phyloP scores from a whole-genome alignment of 2,329 filamentous ascomycete species.

The Iodosphaeria phyllophila region DNA sequence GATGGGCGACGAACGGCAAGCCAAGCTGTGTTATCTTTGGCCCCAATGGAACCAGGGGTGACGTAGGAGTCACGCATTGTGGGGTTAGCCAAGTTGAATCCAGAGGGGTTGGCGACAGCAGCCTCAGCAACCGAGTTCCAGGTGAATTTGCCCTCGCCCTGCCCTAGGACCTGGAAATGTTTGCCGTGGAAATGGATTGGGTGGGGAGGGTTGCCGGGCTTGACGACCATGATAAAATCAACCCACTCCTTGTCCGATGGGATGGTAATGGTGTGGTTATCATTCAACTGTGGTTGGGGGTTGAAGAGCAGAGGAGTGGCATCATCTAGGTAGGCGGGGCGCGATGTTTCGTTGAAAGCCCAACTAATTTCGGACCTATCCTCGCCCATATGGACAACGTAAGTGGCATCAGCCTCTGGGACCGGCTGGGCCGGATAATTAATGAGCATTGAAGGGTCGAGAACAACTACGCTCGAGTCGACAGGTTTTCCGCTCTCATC shows the following conservation, averaged over 20 bases:
- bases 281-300: slow-evolving; percentile 14
- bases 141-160: slow-evolving; percentile 27
- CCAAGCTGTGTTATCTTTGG: slow-evolving; percentile 19
- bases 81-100: slow-evolving; percentile 38
- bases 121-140: slow-evolving; percentile 36
- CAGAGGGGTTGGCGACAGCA: slow-evolving; percentile 20
- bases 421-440: slow-evolving; percentile 28
- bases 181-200: slow-evolving; percentile 47
- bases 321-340: slow-evolving; percentile 17
- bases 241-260: slow-evolving; percentile 27
- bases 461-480: slow-evolving; percentile 20
- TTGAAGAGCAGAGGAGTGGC: slow-evolving; percentile 26
- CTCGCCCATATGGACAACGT: slow-evolving; percentile 16
- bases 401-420: slow-evolving; percentile 23
- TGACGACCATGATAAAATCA: slow-evolving; percentile 29
- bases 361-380: slow-evolving; percentile 29
- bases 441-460: slow-evolving; percentile 21
- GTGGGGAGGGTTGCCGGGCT: slow-evolving; percentile 23
- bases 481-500: slow-evolving; percentile 25
- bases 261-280: slow-evolving; percentile 27
- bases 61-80: slow-evolving; percentile 30
- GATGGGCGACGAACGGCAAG: slow-evolving; percentile 32
- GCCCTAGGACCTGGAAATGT: slow-evolving; percentile 37
- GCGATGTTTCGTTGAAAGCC: slow-evolving; percentile 29
- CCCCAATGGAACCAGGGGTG: slow-evolving; percentile 17